Base-by-base conservation (phyloP, 352 stramenopile genomes). In the Globisporangium radiosum region DNA sequence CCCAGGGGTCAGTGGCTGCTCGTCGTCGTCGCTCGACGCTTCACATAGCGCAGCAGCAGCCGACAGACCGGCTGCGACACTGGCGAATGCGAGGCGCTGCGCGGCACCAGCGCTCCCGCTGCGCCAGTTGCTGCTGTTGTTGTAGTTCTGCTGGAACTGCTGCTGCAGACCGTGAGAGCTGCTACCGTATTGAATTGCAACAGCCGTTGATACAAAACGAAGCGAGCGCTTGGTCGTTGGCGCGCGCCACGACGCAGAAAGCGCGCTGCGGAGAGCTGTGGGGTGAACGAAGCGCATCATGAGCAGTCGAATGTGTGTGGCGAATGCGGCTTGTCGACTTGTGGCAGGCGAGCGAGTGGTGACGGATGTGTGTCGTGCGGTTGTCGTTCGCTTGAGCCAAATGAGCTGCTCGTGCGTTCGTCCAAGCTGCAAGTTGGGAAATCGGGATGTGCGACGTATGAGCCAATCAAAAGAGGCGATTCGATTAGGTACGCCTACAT, bases 1-100 rank as follows among this genome's bases (percentile, higher is more conserved):
- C 0, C 81, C 81, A 10, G 72, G 51, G 8, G 59, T 66, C 1
- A 59, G 48, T 7, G 33, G n/a, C 14, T 54, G 5, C 15, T 7
- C 25, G 6, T 42, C 37, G 3, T 69, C 58, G 36, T 65, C 56
- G 5, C 63, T 51, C 15, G 49, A 3, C 52, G 54, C 54, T 64
- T 60, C 58, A 17, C 73, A 76, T 19, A 53, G 50, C 4, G 45
- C 17, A 50, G 64, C 54, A n/a, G 19, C 36, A 49, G 59, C 52
- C 48, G 38, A 13, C 14, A 54, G 37, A 7, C 39, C 60, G 9
- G 48, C 17, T 4, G 42, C 44, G 40, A 53, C 50, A 17, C 14
- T 33, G 19, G 33, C 19, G 7, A 17, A 11, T 14, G 47, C 40
- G 5, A 64, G 17, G 10, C 52, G 44, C 39, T 36, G 52, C 25